Evolutionary conservation across 495 filamentous ascomycete species (phyloP).

Genomic region (Penicillium riverlandense): DNA sequence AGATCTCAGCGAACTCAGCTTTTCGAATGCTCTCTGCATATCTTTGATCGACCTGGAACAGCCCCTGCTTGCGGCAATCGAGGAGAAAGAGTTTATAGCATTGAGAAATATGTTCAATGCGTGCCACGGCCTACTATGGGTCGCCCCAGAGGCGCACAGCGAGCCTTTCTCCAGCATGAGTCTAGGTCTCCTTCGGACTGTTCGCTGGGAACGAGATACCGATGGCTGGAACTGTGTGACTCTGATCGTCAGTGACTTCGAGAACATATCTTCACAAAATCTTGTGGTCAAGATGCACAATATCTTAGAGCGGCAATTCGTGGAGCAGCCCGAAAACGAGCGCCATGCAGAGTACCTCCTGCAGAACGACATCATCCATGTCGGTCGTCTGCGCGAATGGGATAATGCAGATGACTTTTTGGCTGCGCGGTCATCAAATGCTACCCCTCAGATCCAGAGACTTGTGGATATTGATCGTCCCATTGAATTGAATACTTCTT

Average conservation of each 20-base stretch:
- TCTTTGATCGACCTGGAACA: slow-evolving; percentile 12
- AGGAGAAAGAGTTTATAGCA: slow-evolving; percentile 1
- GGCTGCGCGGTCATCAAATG: slow-evolving; percentile 1
- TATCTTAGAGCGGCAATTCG: slow-evolving; percentile 17
- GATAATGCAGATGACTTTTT: slow-evolving; percentile 14
- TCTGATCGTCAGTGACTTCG: slow-evolving; percentile 5
- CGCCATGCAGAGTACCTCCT: slow-evolving; percentile 19
- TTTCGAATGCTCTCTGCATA: slow-evolving; percentile 3
- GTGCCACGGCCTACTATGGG: slow-evolving; percentile 27
- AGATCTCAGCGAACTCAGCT: not conserved
- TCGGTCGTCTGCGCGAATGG: slow-evolving; percentile 18
- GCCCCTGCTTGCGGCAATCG: not conserved
- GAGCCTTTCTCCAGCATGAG: slow-evolving; percentile 10
- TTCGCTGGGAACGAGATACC: slow-evolving; percentile 20
- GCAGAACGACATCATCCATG: slow-evolving; percentile 15
- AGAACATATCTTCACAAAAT: not conserved
- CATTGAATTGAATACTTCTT: slow-evolving; percentile 1
- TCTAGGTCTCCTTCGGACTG: slow-evolving; percentile 16
- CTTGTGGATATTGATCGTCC: slow-evolving; percentile 4
- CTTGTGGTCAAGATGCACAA: slow-evolving; percentile 2
- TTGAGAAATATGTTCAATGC: slow-evolving; percentile 15
- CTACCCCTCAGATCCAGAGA: not conserved
- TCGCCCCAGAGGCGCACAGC: slow-evolving; percentile 12
- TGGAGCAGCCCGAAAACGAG: slow-evolving; percentile 1
- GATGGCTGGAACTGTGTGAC: slow-evolving; percentile 19